Conservation (phyloP, 2,329 filamentous ascomycete species). For the Piedraia hortae region DNA sequence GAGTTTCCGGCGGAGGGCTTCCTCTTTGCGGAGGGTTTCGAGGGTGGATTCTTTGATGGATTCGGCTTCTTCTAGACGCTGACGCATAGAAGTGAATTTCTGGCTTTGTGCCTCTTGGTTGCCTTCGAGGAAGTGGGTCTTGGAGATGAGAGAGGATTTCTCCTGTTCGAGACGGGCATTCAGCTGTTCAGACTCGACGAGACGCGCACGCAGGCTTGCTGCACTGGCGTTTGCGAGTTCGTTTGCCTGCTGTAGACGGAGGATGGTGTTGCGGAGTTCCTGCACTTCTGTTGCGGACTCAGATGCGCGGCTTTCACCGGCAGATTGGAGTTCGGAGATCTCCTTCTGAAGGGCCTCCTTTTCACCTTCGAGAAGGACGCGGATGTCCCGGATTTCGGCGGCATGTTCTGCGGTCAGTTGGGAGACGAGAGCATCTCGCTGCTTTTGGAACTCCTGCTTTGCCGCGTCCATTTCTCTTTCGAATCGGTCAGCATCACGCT, state of each 20-base stretch:
- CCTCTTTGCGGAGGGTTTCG: constrained; percentile 68
- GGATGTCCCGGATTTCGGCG: constrained; percentile 38
- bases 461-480: constrained; percentile 22
- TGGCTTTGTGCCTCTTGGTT: constrained; percentile 73
- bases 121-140: constrained; percentile 71
- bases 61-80: constrained; percentile 51
- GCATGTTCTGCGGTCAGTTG: constrained; percentile 32
- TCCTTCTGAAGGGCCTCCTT: constrained; percentile 32
- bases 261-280: constrained; percentile 8
- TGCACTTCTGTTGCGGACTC: constrained; percentile 23
- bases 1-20: constrained; percentile 66
- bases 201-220: constrained; percentile 27
- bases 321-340: constrained; percentile 22
- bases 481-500: constrained; percentile 28
- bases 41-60: constrained; percentile 40
- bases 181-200: constrained; percentile 18
- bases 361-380: constrained; percentile 34
- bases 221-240: constrained; percentile 31
- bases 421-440: constrained; percentile 26
- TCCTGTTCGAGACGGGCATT: constrained; percentile 45
- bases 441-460: constrained; percentile 16
- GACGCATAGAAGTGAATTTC: constrained; percentile 56
- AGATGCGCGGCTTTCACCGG: constrained; percentile 27
- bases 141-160: constrained; percentile 47
- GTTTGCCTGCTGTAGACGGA: constrained; percentile 5